Base-by-base conservation (phyloP, 2,329 filamentous ascomycete genomes). In the Cladosporium sp. region DNA sequence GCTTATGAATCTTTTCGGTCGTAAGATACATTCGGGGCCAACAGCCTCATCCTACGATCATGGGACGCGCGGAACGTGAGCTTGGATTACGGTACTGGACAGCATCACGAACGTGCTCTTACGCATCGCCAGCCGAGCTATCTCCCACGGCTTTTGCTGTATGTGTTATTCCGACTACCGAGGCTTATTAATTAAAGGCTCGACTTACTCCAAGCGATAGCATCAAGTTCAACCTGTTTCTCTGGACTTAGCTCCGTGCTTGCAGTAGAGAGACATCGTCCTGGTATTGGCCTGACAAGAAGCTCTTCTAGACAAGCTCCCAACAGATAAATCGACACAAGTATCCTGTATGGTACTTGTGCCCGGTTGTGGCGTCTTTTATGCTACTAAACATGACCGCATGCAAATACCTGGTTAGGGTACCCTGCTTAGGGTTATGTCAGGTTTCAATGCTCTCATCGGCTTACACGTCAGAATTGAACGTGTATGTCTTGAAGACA, bases 81-180 rank as follows among this genome's bases (percentile, higher is more conserved):
- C n/a, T 35, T 18, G 53, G 40, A 59, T n/a, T 28, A 14, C 21
- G 10, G 56, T 59, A 11, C 35, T 59, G 56, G 21, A 40, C 56
- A 59, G 56, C 56, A 46, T 59, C 33, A 12, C 23, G 56, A 29
- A 59, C 56, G 56, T 59, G 56, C 56, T 59, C 11, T 16, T 21
- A 16, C 29, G 23, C 29, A n/a, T 28, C 16, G 28, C 16, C 16
- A 28, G 40, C 50, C 50, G 50, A 53, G 50, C 3, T 18, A 33
- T 21, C 8, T 33, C 50, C 50, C 28, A 53, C 5, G 28, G 12
- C 16, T 28, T 21, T 23, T 21, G 3, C 23, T 26, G 23, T 26
- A 16, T 33, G 2, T 11, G 12, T 10, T 14, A 29, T 16, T 21
- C 7, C 10, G 7, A 21, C 18, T 16, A n/a, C 10, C 50, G 11